A percentile compares a stretch with the other conserved stretches of the same genome.
Evolutionary conservation across 2,329 filamentous ascomycete species (phyloP).

Genomic region (Hypoxylon rubiginosum): DNA sequence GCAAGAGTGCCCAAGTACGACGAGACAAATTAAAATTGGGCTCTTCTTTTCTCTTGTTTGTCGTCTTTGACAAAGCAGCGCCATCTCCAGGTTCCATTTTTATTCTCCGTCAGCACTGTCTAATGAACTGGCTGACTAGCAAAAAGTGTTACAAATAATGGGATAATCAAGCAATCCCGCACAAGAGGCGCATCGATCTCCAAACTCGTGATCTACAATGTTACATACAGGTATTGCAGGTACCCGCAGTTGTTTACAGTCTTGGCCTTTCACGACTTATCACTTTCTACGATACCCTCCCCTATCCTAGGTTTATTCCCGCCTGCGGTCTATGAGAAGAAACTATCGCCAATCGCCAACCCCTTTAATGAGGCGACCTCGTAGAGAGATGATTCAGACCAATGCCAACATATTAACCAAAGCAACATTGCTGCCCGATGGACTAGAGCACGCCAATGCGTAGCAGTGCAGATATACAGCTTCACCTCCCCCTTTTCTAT

Average conservation of each 20-base stretch:
- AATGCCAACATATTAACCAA: not conserved
- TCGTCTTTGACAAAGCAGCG: conserved; percentile 30
- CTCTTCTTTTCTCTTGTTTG: conserved; percentile 21
- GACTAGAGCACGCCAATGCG: conserved; percentile 12
- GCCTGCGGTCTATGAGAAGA: not conserved
- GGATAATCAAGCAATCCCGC: conserved; percentile 27
- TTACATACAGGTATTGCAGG: conserved; percentile 8
- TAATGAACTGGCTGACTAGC: conserved; percentile 15
- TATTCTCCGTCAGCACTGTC: conserved; percentile 19
- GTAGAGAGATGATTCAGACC: not conserved
- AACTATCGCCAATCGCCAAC: not conserved
- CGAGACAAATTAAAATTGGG: not conserved
- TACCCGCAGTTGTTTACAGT: conserved; percentile 1
- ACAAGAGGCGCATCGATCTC: conserved; percentile 15
- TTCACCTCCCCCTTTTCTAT: conserved; percentile 11
- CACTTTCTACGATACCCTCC: not conserved
- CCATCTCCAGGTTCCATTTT: not conserved
- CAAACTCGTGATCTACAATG: conserved; percentile 10
- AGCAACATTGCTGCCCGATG: conserved; percentile 4
- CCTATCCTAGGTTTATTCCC: too few relatives aligned
- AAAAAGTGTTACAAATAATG: conserved; percentile 12
- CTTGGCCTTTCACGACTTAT: too few relatives aligned
- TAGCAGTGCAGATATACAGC: conserved; percentile 34
- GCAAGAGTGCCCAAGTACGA: too few relatives aligned
- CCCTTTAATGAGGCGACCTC: not conserved